Evolutionary conservation across 345 rosid genomes (phyloP).

Genomic region (Citrus maxima): DNA sequence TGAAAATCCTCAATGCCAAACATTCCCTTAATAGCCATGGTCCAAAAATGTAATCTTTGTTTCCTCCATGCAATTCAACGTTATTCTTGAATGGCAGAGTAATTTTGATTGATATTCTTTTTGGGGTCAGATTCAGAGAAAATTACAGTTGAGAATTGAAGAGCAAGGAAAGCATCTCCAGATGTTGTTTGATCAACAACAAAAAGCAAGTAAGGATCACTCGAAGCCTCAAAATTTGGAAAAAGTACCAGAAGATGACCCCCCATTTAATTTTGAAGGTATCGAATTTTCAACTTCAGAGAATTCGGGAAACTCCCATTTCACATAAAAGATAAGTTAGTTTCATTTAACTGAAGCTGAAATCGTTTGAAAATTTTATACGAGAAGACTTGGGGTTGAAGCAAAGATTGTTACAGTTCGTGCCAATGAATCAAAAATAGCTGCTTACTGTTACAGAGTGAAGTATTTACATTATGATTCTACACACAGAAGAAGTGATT

Average conservation of each 20-base stretch:
- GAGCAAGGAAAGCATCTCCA: constrained; percentile 81
- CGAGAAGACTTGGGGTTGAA: background rate
- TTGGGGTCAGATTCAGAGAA: constrained; percentile 61
- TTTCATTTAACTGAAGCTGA: background rate
- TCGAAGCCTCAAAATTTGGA: constrained; percentile 30
- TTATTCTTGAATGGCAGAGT: background rate
- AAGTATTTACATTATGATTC: background rate
- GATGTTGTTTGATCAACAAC: constrained; percentile 83
- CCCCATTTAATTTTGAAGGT: constrained; percentile 36
- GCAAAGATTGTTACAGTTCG: background rate
- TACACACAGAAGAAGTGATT: background rate
- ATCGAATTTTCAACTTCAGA: constrained; percentile 39
- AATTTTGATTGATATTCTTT: background rate
- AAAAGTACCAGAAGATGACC: constrained; percentile 20
- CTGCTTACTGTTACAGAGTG: background rate
- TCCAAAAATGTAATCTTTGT: background rate
- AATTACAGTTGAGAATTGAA: constrained; percentile 74
- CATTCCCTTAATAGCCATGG: no score
- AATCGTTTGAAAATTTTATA: background rate
- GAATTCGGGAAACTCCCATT: constrained; percentile 39
- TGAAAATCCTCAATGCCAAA: background rate
- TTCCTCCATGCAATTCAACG: background rate
- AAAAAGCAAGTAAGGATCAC: constrained; percentile 39
- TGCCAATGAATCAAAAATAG: background rate
- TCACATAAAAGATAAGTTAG: constrained; percentile 68